These are phyloP conservation scores for Puccinia novopanici DNA, from an alignment of 1,284 basidiomycete genomes.

Conservation along the genomic window DNA sequence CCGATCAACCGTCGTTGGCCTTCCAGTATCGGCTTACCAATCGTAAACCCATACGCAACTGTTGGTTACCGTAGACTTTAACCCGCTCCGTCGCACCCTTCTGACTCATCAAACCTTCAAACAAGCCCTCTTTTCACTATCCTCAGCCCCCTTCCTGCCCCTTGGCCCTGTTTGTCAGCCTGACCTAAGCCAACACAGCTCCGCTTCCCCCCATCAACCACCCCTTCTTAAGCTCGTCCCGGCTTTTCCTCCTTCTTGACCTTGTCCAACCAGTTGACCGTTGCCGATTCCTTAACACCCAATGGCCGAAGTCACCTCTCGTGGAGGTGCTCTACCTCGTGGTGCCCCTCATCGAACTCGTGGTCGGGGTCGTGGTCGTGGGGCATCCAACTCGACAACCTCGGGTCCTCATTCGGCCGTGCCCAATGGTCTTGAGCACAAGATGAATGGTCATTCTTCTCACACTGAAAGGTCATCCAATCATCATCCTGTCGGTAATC, in stretches of 20 bases:
- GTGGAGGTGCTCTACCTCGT: constrained; percentile 46
- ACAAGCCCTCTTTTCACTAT: not conserved
- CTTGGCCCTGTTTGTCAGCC: not conserved
- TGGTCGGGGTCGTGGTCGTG: constrained; percentile 47
- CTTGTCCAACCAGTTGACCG: not conserved
- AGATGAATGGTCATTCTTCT: constrained; percentile 38
- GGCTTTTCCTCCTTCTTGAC: not conserved
- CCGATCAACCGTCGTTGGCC: no score
- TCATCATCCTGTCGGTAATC: constrained; percentile 1
- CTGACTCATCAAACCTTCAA: not conserved
- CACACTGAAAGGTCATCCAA: constrained; percentile 10
- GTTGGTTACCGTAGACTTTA: no score
- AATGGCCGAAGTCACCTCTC: constrained; percentile 51
- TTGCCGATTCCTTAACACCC: not conserved
- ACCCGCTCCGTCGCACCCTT: not conserved
- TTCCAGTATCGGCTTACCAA: no score
- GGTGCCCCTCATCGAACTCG: constrained; percentile 24
- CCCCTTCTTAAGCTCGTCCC: not conserved
- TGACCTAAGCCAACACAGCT: constrained; percentile 19
- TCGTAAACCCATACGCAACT: no score
- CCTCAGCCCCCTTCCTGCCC: not conserved
- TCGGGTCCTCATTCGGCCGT: not conserved
- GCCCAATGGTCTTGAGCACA: constrained; percentile 34
- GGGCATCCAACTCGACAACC: constrained; percentile 22
- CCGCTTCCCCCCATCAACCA: not conserved